phyloP scores from a whole-genome alignment of 768 basidiomycete species.

The Pulveroboletus sp. region DNA sequence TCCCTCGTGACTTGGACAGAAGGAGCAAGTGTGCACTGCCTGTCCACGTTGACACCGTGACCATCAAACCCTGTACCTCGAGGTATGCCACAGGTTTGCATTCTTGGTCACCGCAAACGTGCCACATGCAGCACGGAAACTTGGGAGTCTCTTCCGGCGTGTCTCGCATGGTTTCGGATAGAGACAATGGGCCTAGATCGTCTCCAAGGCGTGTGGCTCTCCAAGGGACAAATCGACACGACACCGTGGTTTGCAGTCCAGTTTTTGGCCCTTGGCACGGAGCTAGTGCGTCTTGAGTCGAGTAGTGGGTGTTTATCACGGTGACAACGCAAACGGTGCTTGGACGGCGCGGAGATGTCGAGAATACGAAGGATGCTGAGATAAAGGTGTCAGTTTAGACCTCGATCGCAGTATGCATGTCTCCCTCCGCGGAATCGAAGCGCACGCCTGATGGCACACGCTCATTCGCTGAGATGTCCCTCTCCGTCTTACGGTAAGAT shows the following conservation, averaged over 20 bases:
- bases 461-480: not conserved
- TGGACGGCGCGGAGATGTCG: constrained; percentile 19
- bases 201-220: not conserved
- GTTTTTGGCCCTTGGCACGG: no score
- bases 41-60: constrained; percentile 1
- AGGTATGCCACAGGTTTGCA: constrained; percentile 16
- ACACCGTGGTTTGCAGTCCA: not conserved
- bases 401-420: constrained; percentile 8
- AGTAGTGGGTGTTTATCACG: not conserved
- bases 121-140: constrained; percentile 15
- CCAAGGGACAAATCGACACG: not conserved
- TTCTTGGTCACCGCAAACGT: constrained; percentile 9
- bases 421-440: constrained; percentile 23
- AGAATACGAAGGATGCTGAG: constrained; percentile 20
- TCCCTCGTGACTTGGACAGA: constrained; percentile 14
- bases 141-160: not conserved
- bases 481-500: constrained; percentile 4
- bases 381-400: constrained; percentile 15
- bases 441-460: not conserved
- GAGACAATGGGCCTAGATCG: not conserved
- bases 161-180: constrained; percentile 6
- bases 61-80: constrained; percentile 30
- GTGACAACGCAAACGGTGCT: constrained; percentile 9
- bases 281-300: not conserved
- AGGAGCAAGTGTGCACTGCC: not conserved